Conservation (phyloP, 805 yeast species). For the Sugiyamaella americana region DNA sequence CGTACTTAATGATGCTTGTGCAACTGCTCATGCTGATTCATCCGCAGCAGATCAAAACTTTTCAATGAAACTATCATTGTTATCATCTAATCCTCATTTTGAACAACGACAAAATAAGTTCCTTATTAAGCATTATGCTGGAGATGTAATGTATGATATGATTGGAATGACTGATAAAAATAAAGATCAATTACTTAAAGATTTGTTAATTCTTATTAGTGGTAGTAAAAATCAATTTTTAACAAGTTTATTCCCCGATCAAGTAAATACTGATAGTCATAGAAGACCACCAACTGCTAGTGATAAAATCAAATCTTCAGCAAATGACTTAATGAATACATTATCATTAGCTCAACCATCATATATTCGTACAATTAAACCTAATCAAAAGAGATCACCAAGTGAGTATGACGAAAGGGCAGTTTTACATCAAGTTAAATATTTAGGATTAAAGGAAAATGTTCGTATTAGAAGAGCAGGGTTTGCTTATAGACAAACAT, state of each 20-base stretch:
- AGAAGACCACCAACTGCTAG: slow-evolving; percentile 94
- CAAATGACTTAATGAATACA: slow-evolving; percentile 84
- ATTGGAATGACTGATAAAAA: slow-evolving; percentile 92
- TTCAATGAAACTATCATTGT: slow-evolving; percentile 83
- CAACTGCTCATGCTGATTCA: slow-evolving; percentile 98
- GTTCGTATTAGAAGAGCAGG: slow-evolving; percentile 98
- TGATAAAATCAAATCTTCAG: slow-evolving; percentile 87
- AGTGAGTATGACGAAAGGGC: slow-evolving; percentile 81
- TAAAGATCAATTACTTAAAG: slow-evolving; percentile 88
- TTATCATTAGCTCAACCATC: slow-evolving; percentile 89
- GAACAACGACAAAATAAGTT: slow-evolving; percentile 85
- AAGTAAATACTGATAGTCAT: slow-evolving; percentile 55
- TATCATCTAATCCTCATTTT: slow-evolving; percentile 76
- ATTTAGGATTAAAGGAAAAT: slow-evolving; percentile 92
- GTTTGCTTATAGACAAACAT: slow-evolving; percentile 94
- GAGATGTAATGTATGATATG: slow-evolving; percentile 92
- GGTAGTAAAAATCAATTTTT: slow-evolving; percentile 66
- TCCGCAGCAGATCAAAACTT: slow-evolving; percentile 95
- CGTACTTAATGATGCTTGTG: slow-evolving; percentile 92
- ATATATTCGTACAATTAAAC: slow-evolving; percentile 94
- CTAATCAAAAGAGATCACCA: slow-evolving; percentile 89
- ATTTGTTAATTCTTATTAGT: slow-evolving; percentile 69
- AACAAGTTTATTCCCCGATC: slow-evolving; percentile 54
- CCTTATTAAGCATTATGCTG: slow-evolving; percentile 93
- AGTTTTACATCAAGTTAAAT: slow-evolving; percentile 92